These are phyloP conservation scores for Licmophora abbreviata DNA, from an alignment of 108 stramenopile species.

Conservation along the genomic window DNA sequence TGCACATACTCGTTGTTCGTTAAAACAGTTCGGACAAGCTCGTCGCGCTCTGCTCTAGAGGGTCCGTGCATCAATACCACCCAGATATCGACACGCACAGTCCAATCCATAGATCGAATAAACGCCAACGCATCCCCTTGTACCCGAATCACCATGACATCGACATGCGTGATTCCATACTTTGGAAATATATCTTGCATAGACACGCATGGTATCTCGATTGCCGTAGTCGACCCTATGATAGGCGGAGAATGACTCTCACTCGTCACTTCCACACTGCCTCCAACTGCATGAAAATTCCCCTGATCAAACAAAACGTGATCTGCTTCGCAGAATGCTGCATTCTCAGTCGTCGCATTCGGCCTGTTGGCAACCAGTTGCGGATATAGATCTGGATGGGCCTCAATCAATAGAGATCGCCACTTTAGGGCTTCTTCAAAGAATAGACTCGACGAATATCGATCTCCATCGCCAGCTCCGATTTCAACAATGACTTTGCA, in stretches of 20 bases:
- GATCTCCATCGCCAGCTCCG: constrained; percentile 31
- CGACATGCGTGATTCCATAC: constrained; percentile 24
- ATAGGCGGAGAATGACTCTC: constrained; percentile 9
- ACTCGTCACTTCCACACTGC: constrained; percentile 14
- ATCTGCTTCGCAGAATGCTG: constrained; percentile 33
- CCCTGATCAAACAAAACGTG: constrained; percentile 14
- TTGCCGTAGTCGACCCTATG: neutral
- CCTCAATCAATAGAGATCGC: constrained; percentile 32
- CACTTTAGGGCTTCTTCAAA: constrained; percentile 42
- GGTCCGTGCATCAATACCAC: constrained; percentile 27
- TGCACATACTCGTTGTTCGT: constrained; percentile 35
- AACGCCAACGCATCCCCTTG: constrained; percentile 37
- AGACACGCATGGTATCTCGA: constrained; percentile 10
- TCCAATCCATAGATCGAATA: constrained; percentile 40
- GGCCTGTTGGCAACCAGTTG: constrained; percentile 20
- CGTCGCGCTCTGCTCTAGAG: constrained; percentile 13
- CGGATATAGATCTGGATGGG: constrained; percentile 24
- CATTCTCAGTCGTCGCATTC: constrained; percentile 17
- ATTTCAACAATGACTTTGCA: constrained; percentile 40
- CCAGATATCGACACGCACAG: constrained; percentile 35
- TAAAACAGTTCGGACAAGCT: constrained; percentile 21
- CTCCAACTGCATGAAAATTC: constrained; percentile 13
- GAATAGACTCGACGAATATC: constrained; percentile 18
- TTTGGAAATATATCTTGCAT: constrained; percentile 16
- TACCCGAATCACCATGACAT: constrained; percentile 37